These are phyloP conservation scores for Cladophialophora bantiana DNA, from an alignment of 2,329 filamentous ascomycete species.

Conservation along the genomic window DNA sequence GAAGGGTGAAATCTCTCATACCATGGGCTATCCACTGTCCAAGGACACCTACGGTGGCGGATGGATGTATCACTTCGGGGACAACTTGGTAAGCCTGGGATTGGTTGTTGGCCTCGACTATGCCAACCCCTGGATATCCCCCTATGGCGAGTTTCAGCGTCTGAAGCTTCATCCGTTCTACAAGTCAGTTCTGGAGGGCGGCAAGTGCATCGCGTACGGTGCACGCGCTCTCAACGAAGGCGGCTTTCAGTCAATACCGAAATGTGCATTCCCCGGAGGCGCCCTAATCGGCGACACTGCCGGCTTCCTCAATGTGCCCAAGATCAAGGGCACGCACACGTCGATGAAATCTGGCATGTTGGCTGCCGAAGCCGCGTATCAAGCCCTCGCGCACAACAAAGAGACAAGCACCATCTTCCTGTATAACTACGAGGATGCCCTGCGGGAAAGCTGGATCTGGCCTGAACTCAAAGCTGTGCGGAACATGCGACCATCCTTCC, in stretches of 20 bases:
- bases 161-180: slow-evolving; percentile 98
- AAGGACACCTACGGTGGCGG: slow-evolving; percentile 92
- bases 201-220: slow-evolving; percentile 96
- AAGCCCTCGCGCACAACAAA: slow-evolving; percentile 65
- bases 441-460: slow-evolving; percentile 89
- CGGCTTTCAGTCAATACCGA: slow-evolving; percentile 96
- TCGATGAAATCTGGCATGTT: slow-evolving; percentile 98
- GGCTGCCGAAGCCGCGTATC: slow-evolving; percentile 87
- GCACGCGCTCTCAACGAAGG: slow-evolving; percentile 91
- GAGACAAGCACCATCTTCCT: slow-evolving; percentile 78
- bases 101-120: slow-evolving; percentile 95
- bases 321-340: slow-evolving; percentile 98
- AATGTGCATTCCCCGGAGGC: slow-evolving; percentile 93
- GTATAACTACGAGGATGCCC: slow-evolving; percentile 89
- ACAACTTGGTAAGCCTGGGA: slow-evolving; percentile 92
- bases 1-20: slow-evolving; percentile 83
- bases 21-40: slow-evolving; percentile 89
- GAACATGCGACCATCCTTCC: slow-evolving; percentile 97
- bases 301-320: slow-evolving; percentile 95
- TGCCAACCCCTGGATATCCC: slow-evolving; percentile 93
- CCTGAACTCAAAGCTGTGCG: slow-evolving; percentile 92
- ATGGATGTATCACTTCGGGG: slow-evolving; percentile 99
- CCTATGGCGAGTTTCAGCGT: slow-evolving; percentile 96
- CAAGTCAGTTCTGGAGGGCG: slow-evolving; percentile 83
- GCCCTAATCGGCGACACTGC: slow-evolving; percentile 95